Percentiles rank a stretch among this genome's conserved stretches.
These are phyloP conservation scores for Baorangia bicolor DNA, from an alignment of 768 basidiomycete genomes.

Conservation along the genomic window DNA sequence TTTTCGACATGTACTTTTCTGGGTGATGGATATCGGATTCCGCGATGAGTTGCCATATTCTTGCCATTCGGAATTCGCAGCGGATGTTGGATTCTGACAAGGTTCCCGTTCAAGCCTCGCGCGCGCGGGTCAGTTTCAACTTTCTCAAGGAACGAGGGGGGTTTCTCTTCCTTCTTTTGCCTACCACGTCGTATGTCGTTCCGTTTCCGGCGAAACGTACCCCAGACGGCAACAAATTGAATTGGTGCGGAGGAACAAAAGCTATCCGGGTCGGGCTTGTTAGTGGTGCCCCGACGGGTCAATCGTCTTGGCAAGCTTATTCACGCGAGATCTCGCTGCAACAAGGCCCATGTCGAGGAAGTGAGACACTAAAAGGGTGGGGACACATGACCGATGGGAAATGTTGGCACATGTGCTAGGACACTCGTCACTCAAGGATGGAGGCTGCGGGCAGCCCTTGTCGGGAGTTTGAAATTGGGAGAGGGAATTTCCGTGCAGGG, in stretches of 20 bases:
- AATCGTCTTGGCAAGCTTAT: slow-evolving; percentile 6
- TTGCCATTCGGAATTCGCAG: not conserved
- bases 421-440: slow-evolving; percentile 16
- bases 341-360: slow-evolving; percentile 27
- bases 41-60: not conserved
- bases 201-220: slow-evolving; percentile 13
- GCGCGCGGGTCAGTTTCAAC: not conserved
- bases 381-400: slow-evolving; percentile 11
- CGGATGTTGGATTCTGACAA: not conserved
- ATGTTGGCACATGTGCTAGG: slow-evolving; percentile 5
- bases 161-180: not conserved
- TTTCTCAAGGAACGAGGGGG: not conserved
- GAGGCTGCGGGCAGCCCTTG: slow-evolving; percentile 5
- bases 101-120: not conserved
- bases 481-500: slow-evolving; percentile 16
- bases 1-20: not conserved
- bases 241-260: slow-evolving; percentile 3
- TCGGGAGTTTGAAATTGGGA: slow-evolving; percentile 25
- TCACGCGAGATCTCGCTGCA: slow-evolving; percentile 3
- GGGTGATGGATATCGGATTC: not conserved
- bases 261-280: not conserved
- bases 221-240: not conserved
- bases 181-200: slow-evolving; percentile 8
- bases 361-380: slow-evolving; percentile 11
- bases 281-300: not conserved